Evolutionary conservation across 2,329 filamentous ascomycete genomes (phyloP).

Genomic region (Curvularia eragrostidis): DNA sequence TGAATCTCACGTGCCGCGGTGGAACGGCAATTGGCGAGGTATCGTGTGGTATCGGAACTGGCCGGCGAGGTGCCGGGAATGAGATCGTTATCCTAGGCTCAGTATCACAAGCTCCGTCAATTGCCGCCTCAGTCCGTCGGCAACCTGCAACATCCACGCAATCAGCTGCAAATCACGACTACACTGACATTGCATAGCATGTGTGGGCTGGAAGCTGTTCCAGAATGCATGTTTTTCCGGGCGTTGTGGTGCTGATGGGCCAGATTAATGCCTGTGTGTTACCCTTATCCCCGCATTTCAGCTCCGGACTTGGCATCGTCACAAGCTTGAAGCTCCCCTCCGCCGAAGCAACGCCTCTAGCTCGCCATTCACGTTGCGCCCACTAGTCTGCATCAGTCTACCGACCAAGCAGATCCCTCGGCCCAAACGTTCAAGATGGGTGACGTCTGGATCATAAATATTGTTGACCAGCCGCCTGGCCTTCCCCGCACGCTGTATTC

Average conservation of each 20-base stretch:
- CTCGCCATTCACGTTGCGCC: conserved; percentile 40
- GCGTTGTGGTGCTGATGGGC: conserved; percentile 29
- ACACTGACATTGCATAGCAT: conserved; percentile 13
- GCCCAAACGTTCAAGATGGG: conserved; percentile 37
- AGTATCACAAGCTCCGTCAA: conserved; percentile 34
- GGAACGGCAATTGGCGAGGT: neutral
- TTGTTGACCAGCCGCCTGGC: conserved; percentile 33
- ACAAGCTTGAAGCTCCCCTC: conserved; percentile 45
- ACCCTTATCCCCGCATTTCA: conserved; percentile 33
- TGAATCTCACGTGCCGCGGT: conserved; percentile 2
- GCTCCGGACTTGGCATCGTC: conserved; percentile 42
- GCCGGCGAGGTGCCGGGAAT: conserved; percentile 17
- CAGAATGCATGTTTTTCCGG: conserved; percentile 10
- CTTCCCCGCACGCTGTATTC: conserved; percentile 35
- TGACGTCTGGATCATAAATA: conserved; percentile 44
- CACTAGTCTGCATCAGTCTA: conserved; percentile 36
- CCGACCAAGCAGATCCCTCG: conserved; percentile 44
- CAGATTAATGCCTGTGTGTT: conserved; percentile 7
- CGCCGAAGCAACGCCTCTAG: conserved; percentile 34
- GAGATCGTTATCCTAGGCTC: conserved; percentile 15
- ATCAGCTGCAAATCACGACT: conserved; percentile 14
- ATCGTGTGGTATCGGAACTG: conserved; percentile 16
- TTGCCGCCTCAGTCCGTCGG: conserved; percentile 33
- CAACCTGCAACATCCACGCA: conserved; percentile 31
- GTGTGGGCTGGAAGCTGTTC: neutral